These are phyloP conservation scores for Myriosclerotinia duriaeana DNA, from an alignment of 2,329 filamentous ascomycete genomes.

Conservation along the genomic window DNA sequence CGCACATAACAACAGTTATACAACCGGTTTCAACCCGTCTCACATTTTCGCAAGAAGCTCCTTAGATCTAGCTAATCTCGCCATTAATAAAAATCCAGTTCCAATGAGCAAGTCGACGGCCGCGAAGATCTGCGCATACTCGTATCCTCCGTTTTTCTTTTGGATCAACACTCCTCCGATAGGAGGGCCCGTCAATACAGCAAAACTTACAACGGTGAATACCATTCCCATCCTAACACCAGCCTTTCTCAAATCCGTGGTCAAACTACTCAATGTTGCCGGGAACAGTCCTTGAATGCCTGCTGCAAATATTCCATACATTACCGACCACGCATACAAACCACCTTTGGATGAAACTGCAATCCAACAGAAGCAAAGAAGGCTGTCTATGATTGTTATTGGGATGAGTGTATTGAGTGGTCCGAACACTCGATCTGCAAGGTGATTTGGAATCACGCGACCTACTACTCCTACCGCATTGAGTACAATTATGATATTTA, in stretches of 20 bases:
- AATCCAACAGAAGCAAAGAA: constrained; percentile 50
- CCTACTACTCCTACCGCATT: constrained; percentile 53
- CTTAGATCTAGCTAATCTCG: constrained; percentile 44
- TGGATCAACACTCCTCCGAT: constrained; percentile 54
- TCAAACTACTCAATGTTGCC: constrained; percentile 51
- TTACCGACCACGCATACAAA: constrained; percentile 51
- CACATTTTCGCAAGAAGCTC: constrained; percentile 36
- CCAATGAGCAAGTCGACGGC: constrained; percentile 48
- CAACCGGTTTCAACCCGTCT: not conserved
- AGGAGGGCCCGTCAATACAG: constrained; percentile 54
- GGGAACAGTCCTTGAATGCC: constrained; percentile 55
- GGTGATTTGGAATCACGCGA: constrained; percentile 48
- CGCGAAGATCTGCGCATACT: constrained; percentile 54
- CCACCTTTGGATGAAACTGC: constrained; percentile 45
- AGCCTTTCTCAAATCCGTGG: constrained; percentile 51
- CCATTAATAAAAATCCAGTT: constrained; percentile 44
- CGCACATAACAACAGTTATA: not conserved
- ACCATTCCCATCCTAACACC: constrained; percentile 59
- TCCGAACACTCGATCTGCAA: constrained; percentile 52
- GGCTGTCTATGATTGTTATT: constrained; percentile 41
- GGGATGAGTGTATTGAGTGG: constrained; percentile 54
- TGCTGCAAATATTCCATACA: constrained; percentile 53
- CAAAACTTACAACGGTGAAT: constrained; percentile 53
- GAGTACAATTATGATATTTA: constrained; percentile 53
- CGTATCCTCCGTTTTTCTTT: constrained; percentile 46